Percentiles rank a stretch among this genome's conserved stretches.
Conservation (phyloP, 1,284 basidiomycete species). For the Trichosporon faecale region DNA sequence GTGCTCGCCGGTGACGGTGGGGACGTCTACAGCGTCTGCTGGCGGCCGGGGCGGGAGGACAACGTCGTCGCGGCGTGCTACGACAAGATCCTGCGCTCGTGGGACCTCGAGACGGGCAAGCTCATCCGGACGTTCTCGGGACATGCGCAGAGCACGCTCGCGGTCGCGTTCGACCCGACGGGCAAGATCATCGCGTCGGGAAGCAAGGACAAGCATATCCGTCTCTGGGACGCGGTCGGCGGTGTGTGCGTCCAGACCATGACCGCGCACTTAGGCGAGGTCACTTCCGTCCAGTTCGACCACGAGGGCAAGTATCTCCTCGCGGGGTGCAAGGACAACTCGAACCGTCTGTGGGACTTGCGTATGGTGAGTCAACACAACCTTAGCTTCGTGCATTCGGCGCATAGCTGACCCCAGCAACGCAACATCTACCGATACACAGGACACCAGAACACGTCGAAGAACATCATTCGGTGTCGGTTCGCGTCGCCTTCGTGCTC, state of each 20-base stretch:
- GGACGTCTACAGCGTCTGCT: conserved; percentile 55
- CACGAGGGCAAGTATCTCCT: conserved; percentile 53
- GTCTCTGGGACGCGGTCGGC: conserved; percentile 56
- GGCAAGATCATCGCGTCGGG: conserved; percentile 54
- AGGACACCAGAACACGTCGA: conserved; percentile 56
- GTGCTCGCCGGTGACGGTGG: conserved; percentile 48
- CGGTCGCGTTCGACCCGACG: conserved; percentile 53
- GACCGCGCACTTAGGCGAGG: conserved; percentile 54
- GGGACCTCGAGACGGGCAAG: conserved; percentile 53
- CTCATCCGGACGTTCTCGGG: conserved; percentile 56
- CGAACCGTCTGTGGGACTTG: conserved; percentile 51
- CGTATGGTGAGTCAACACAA: conserved; percentile 49
- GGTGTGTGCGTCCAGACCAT: conserved; percentile 54
- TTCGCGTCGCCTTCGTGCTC: conserved; percentile 49
- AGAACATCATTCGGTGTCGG: conserved; percentile 54
- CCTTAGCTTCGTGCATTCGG: not conserved
- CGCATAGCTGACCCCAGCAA: conserved; percentile 33
- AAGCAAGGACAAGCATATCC: conserved; percentile 55
- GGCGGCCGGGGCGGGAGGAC: conserved; percentile 48
- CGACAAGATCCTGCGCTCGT: conserved; percentile 55
- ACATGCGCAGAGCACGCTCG: conserved; percentile 53
- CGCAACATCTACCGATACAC: conserved; percentile 54
- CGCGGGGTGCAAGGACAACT: conserved; percentile 55
- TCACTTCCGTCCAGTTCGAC: conserved; percentile 55
- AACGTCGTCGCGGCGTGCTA: conserved; percentile 54